Conservation (phyloP, 192 early-diverging fungal genomes). For the Podila minutissima region DNA sequence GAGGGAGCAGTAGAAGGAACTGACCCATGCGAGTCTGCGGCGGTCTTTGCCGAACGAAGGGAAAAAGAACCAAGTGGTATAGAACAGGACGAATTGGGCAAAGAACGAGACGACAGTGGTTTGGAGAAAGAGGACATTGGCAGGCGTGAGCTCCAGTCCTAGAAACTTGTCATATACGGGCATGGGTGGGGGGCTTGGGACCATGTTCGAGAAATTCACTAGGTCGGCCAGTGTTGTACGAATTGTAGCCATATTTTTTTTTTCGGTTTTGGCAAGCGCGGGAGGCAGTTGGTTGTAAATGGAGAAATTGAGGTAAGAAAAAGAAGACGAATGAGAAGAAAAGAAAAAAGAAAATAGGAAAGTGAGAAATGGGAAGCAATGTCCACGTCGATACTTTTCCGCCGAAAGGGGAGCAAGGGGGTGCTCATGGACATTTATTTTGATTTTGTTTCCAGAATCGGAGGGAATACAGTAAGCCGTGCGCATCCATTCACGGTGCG, state of each 20-base stretch:
- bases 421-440: background rate
- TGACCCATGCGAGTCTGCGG: conserved; percentile 16
- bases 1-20: conserved; percentile 17
- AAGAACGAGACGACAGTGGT: conserved; percentile 15
- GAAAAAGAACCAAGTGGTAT: conserved; percentile 12
- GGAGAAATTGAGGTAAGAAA: background rate
- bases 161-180: background rate
- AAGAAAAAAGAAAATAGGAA: background rate
- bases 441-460: too few relatives aligned
- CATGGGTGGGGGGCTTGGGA: too few relatives aligned
- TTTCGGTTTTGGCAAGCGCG: background rate
- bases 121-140: conserved; percentile 15
- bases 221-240: conserved; percentile 1
- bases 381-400: background rate
- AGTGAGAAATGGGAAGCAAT: background rate
- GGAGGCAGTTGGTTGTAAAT: background rate
- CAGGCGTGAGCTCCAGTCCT: conserved; percentile 14
- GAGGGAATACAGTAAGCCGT: too few relatives aligned
- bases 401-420: background rate
- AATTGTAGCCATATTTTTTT: background rate
- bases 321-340: background rate
- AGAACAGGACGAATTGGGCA: conserved; percentile 25
- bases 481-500: too few relatives aligned
- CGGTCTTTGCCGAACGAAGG: conserved; percentile 21
- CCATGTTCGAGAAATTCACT: background rate